Base-by-base conservation (phyloP, 441 rosid species). In the Macaranga tanarius region DNA sequence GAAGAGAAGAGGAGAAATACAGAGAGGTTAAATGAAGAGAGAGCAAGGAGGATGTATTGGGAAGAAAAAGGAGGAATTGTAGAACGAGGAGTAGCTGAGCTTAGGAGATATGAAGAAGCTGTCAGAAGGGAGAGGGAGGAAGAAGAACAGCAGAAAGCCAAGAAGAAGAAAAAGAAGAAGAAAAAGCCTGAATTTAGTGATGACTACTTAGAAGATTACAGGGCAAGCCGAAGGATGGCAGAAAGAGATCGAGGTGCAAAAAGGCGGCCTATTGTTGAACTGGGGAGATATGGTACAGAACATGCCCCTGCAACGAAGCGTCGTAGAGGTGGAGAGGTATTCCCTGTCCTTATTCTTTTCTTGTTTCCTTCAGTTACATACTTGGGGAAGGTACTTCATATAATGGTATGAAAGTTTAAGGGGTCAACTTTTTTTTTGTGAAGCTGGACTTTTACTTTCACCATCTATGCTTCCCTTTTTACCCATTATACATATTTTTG, bases 251-350 rank as follows among this genome's bases (percentile, higher is more conserved):
- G 88, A 7, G 79, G 88, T 51, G 81, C 86, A 19, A 93, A 86
- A 83, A 84, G 88, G 76, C 82, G 87, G 67, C 81, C 89, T 72
- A 84, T 80, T 63, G 71, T 75, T 11, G 98, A 92, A 73, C 52
- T 80, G 68, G 88, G 84, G 54, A 76, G 63, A 58, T 80, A 79
- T 73, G 74, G 85, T 58, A 79, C 87, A 51, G 95, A 91, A 62
- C 83, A 71, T 75, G 88, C 80, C 58, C 84, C 93, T 25, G 87
- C 88, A 68, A 80, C 97, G 55, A 96, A 96, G 83, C 94, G 97
- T 44, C 96, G 96, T 23, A 93, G 92, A 84, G 97, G 86, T 47
- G 98, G 99, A 76, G 97, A 92, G 98, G 98, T 93, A 93, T 71
- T 57, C 62, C 40, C 50, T 71, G 54, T 81, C 6, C 40, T 70